Evolutionary conservation across 1,284 basidiomycete genomes (phyloP), one percentile per base, ranked within the genome.

Genomic region (Apiotrichum veenhuisii): DNA sequence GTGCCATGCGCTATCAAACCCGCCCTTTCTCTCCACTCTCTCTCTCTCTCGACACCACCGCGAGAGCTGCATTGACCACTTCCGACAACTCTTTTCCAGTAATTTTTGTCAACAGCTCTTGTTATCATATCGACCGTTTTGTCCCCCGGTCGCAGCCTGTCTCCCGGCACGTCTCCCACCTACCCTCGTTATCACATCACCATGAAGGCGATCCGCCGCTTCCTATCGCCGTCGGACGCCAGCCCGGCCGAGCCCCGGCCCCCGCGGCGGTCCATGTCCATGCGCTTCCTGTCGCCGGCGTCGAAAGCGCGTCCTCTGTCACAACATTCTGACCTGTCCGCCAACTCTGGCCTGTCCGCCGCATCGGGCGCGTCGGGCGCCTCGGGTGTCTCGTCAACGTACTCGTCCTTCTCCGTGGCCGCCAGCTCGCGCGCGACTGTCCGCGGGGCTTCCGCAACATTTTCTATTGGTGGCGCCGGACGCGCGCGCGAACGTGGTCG

Each of bases 201-300:
- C 44, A 50, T 50, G 49, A 50, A 50, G 49, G 49, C 49, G 14
- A 50, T 50, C 25, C 37, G 38, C 14, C 49, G 49, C 11, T 50
- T 50, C 49, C 49, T 50, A 10, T 50, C 49, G 18, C 49, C 49
- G 12, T 27, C 49, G n/a, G 49, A 50, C 49, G 38, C 38, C 20
- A 36, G 36, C 30, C 30, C 30, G 38, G 38, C 23, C 18, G 49
- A 50, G 37, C 25, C 14, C 18, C 11, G 18, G 18, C 23, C 49
- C 11, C 37, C 49, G 18, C 37, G 26, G n/a, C 37, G 49, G 25
- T 41, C 38, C 9, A 5, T 50, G 25, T 50, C 49, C 18, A 50
- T 48, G 46, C 46, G 46, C 22, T 48, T 48, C 46, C 46, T 18
- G n/a, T 23, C 46, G 22, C 20, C 33, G 27, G 5, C 42, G 17